Evolutionary conservation across 2,329 filamentous ascomycete genomes (phyloP).

Genomic region (Scedosporium dehoogii): DNA sequence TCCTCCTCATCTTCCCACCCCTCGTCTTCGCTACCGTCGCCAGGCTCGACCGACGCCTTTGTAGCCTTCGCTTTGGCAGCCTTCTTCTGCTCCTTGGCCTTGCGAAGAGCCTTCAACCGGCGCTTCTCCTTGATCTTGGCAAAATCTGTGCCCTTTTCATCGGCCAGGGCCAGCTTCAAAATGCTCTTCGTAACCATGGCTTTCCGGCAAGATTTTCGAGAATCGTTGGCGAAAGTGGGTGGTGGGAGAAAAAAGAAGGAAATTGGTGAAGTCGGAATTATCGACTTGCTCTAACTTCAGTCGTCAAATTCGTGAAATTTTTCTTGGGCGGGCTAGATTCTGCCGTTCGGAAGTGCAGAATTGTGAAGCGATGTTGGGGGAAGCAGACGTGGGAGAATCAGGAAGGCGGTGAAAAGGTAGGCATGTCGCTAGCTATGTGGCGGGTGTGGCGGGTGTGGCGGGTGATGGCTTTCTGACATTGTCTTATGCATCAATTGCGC

Average conservation of each 20-base stretch:
- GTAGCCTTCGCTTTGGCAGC: not conserved
- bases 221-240: not conserved
- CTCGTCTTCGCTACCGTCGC: slow-evolving; percentile 13
- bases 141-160: slow-evolving; percentile 44
- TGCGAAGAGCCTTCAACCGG: slow-evolving; percentile 33
- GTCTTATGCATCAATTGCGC: not conserved
- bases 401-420: not conserved
- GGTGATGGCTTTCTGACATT: no score
- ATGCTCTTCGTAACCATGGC: slow-evolving; percentile 36
- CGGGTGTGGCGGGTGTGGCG: not conserved
- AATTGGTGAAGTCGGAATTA: not conserved
- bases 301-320: slow-evolving; percentile 1
- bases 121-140: slow-evolving; percentile 41
- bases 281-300: not conserved
- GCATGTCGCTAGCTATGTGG: not conserved
- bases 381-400: not conserved
- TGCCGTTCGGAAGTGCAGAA: not conserved
- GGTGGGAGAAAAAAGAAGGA: not conserved
- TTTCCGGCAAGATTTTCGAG: not conserved
- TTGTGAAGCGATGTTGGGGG: not conserved
- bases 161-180: slow-evolving; percentile 42
- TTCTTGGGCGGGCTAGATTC: slow-evolving; percentile 3
- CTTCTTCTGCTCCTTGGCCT: slow-evolving; percentile 22
- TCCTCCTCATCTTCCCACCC: slow-evolving; percentile 19
- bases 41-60: slow-evolving; percentile 12